Evolutionary conservation across 1,139 yeast species (phyloP), one percentile per base, ranked within the genome.

Genomic region (Candida sp.): DNA sequence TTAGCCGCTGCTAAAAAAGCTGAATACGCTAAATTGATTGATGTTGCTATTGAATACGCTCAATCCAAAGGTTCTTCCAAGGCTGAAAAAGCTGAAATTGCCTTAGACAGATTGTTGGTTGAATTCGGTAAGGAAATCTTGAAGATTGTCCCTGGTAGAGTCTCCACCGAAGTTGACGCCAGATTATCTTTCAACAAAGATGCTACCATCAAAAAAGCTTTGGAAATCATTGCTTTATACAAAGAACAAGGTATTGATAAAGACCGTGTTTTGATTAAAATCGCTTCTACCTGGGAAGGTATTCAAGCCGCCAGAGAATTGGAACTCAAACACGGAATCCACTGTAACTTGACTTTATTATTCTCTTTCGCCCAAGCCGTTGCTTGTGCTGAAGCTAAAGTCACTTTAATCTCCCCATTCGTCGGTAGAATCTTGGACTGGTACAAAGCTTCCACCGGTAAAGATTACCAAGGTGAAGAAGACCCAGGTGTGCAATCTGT

Each of bases 271-370:
- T 81, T 93, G 66, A 95, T 93, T 73, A 93, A 93, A 82, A 81
- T 95, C 59, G 99, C 99, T 50, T 87, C 98, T 52, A 93, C 99
- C 55, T 93, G 95, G 89, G 99, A 93, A 77, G 99, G 99, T 79
- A 93, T 93, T 68, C 97, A 89, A 74, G 99, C 99, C 58, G 99
- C 99, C 48, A 82, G 84, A 68, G 96, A 87, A 70, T 82, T 95
- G 68, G 99, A 95, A 77, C 69, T 84, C 54, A 83, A 93, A 73
- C 80, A 93, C 77, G 90, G 83, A 45, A 82, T 93, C 60, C 99
- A 93, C 85, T 83, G 88, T 76, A 93, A 93, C 82, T 81, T 93
- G 79, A 95, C 99, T 48, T 78, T 93, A 59, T 80, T 95, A 65
- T 93, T 93, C 84, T 87, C 97, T 39, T 88, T 89, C 63, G 88